phyloP scores from a whole-genome alignment of 2,329 filamentous ascomycete species.

The Polychaeton citri region DNA sequence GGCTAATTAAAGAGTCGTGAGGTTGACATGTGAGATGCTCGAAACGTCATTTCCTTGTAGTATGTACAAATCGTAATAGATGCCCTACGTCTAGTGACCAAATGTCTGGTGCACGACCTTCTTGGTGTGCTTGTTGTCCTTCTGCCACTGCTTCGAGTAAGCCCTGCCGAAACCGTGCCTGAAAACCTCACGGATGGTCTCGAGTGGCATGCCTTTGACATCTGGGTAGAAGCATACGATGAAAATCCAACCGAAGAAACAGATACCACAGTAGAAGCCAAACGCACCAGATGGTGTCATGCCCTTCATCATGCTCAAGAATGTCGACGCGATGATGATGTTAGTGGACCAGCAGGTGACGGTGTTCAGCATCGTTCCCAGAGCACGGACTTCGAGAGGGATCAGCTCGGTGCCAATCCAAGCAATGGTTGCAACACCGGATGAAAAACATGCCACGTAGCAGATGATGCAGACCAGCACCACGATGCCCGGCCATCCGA shows the following conservation, averaged over 20 bases:
- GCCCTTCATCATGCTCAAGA: conserved; percentile 37
- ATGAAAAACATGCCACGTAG: conserved; percentile 32
- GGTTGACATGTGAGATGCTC: no score
- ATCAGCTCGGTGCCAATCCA: conserved; percentile 37
- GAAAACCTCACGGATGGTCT: conserved; percentile 41
- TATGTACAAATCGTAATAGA: no score
- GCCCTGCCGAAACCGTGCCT: conserved; percentile 33
- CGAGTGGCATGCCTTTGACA: conserved; percentile 42
- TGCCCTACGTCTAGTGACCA: conserved; percentile 12
- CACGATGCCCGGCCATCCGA: no score
- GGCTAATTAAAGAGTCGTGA: no score
- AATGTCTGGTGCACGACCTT: conserved; percentile 11
- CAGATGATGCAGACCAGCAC: no score
- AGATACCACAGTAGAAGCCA: conserved; percentile 39
- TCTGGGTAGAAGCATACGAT: conserved; percentile 41
- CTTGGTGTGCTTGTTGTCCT: conserved; percentile 21
- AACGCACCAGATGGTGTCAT: conserved; percentile 38
- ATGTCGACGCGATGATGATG: conserved; percentile 38
- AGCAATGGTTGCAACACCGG: conserved; percentile 33
- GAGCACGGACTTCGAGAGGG: conserved; percentile 35
- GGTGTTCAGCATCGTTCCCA: conserved; percentile 38
- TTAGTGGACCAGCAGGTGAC: conserved; percentile 33
- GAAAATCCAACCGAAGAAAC: conserved; percentile 33
- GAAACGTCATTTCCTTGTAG: no score
- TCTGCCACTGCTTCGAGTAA: conserved; percentile 23